Base-by-base conservation (phyloP, 768 basidiomycete genomes). In the Paxillus rubicundulus region DNA sequence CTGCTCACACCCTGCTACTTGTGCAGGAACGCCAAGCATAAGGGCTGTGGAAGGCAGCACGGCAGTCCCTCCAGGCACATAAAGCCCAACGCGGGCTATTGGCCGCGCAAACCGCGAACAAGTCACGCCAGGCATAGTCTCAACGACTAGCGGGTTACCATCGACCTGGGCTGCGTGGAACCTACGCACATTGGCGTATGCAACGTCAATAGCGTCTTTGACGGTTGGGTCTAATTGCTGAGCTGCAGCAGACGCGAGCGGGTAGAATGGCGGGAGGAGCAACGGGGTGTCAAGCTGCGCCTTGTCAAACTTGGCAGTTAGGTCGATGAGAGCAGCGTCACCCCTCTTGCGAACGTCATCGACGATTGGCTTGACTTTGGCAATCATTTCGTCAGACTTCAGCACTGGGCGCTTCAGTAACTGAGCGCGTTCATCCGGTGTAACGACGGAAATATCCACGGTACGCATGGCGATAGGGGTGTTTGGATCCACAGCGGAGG, bases 41-140 rank as follows among this genome's bases (percentile, higher is more conserved):
- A 99, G 80, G 3, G 97, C 96, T 17, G 97, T 98, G 5, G 92
- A 95, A 12, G 97, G 97, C 16, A 99, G 78, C 42, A 98, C 81
- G 2, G 97, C 97, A 4, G 97, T 98, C 14, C 97, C 97, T 27
- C 97, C 97, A 2, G 97, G 97, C 2, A 99, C 88, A 72, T 99
- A 99, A 42, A 99, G 76, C 34, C 97, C 97, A 30, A 98, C 96
- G 40, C 95, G 86, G 44, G 89, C 86, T 62, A 99, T 94, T n/a
- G 97, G 87, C 41, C 94, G 84, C 2, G 92, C 88, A 70, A 98
- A 97, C 37, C 97, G 85, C 45, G 92, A 88, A 72, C 97, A 98
- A 2, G 92, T 86, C 40, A 99, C 95, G 9, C 97, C 97, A 7
- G 97, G 95, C 92, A 93, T 98, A 10, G 97, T 98, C 71, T 98